phyloP scores from a whole-genome alignment of 164 flowering plant genomes.

The Cinnamomum micranthum region DNA sequence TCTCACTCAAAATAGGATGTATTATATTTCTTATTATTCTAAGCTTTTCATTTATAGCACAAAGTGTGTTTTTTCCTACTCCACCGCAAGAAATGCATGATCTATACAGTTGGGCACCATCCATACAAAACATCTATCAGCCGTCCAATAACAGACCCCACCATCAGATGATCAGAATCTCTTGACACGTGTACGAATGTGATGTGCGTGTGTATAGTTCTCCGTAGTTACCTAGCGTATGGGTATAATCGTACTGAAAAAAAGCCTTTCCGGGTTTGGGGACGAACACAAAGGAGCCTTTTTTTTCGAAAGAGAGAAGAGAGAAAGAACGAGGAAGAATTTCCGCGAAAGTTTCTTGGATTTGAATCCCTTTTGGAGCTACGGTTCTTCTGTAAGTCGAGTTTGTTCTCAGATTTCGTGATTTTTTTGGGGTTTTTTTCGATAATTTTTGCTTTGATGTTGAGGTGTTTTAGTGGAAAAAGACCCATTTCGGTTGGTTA shows the following conservation, averaged over 20 bases:
- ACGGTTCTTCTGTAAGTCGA: slow-evolving; percentile 11
- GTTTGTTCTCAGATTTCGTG: neutral
- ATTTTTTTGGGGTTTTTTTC: no score
- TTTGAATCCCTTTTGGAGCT: neutral
- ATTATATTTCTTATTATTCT: no score
- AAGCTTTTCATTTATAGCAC: no score
- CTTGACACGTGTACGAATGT: neutral
- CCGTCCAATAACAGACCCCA: no score
- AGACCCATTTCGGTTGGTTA: neutral
- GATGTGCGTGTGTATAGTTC: neutral
- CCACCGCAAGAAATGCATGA: no score
- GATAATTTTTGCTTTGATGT: neutral
- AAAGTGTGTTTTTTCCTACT: no score
- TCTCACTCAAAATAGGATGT: no score
- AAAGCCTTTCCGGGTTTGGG: neutral
- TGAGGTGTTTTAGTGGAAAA: no score
- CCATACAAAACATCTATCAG: no score
- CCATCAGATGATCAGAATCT: no score
- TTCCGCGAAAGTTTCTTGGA: slow-evolving; percentile 3
- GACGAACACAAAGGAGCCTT: neutral
- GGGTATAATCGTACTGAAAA: neutral
- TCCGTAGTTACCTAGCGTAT: neutral
- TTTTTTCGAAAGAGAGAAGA: neutral
- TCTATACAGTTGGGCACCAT: no score
- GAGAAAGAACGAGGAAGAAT: neutral